phyloP scores from a whole-genome alignment of 2,329 filamentous ascomycete genomes.

The Penicillium sp. region DNA sequence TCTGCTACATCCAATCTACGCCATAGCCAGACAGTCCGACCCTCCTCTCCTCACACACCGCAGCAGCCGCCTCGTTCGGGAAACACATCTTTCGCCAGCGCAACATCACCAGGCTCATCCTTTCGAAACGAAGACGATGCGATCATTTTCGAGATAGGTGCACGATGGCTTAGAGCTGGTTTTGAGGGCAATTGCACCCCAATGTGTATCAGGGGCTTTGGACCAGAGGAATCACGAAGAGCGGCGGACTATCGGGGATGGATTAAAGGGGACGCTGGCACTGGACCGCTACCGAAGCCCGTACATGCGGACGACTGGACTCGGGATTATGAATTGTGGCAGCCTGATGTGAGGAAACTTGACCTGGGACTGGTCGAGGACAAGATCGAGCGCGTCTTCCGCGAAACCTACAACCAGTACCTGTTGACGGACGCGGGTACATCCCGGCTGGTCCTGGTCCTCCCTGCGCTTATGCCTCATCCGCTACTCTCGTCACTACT shows the following conservation, averaged over 20 bases:
- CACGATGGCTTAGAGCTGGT: constrained; percentile 77
- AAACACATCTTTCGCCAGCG: constrained; percentile 57
- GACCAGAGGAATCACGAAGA: constrained; percentile 75
- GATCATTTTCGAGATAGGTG: constrained; percentile 80
- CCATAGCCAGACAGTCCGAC: constrained; percentile 34
- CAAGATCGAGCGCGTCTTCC: constrained; percentile 79
- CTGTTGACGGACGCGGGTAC: constrained; percentile 66
- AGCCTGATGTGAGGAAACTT: constrained; percentile 70
- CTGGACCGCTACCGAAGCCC: constrained; percentile 38
- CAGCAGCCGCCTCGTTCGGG: constrained; percentile 51
- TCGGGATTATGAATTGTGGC: constrained; percentile 71
- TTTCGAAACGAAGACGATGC: constrained; percentile 80
- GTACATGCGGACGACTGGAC: constrained; percentile 49
- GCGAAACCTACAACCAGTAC: constrained; percentile 81
- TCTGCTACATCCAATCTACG: constrained; percentile 34
- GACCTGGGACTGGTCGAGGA: constrained; percentile 83
- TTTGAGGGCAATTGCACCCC: constrained; percentile 83
- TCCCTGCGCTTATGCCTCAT: constrained; percentile 78
- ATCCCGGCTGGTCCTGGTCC: constrained; percentile 72
- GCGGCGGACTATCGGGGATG: constrained; percentile 81
- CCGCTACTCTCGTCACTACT: constrained; percentile 76
- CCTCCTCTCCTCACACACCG: constrained; percentile 65
- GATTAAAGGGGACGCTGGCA: constrained; percentile 57
- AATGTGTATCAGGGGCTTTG: constrained; percentile 71
- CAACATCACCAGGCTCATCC: constrained; percentile 60